Evolutionary conservation across 2,329 filamentous ascomycete species (phyloP), one percentile per base, ranked within the genome.

Genomic region (Alternaria brassicicola): DNA sequence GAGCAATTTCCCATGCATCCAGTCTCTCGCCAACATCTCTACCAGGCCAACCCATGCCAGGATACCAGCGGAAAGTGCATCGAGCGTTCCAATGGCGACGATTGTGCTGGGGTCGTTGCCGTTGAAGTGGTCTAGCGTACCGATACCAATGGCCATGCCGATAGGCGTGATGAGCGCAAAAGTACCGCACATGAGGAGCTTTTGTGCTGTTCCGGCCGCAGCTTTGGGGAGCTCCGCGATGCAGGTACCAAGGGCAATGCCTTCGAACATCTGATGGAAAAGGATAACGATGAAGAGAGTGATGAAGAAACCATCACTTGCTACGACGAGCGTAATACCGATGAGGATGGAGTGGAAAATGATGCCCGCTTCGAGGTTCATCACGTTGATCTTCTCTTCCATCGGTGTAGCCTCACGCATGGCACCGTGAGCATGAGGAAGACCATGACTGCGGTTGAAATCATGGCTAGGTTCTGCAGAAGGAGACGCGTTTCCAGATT

Each of bases 221-320:
- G 67, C 78, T 12, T 71, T 73, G 53, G 71, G 82, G 1, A 91
- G 80, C 0, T 83, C 82, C 8, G 89, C 88, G 61, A 92, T 92
- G 13, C 88, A 85, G 8, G 86, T 86, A 17, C 90, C 89, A 0
- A 93, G 85, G 0, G 90, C 90, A 43, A 93, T 81, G 4, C 90
- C 90, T 71, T 92, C 89, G 67, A 93, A 91, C 80, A 90, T 86
- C 69, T 92, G 90, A 70, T 92, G 90, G 78, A 92, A 92, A 55
- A 92, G 78, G 57, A 93, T 90, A 52, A 92, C 89, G 42, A 82
- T 75, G 62, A 84, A 79, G 2, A 85, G 76, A 0, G 82, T 84
- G 38, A 79, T 77, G 72, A 84, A 84, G 67, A 79, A 82, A 4
- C 78, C 80, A 67, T 85, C 82, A 2, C 79, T 79, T 0, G 82